Evolutionary conservation across 2,329 filamentous ascomycete species (phyloP).

Genomic region (Epichloe sylvatica): DNA sequence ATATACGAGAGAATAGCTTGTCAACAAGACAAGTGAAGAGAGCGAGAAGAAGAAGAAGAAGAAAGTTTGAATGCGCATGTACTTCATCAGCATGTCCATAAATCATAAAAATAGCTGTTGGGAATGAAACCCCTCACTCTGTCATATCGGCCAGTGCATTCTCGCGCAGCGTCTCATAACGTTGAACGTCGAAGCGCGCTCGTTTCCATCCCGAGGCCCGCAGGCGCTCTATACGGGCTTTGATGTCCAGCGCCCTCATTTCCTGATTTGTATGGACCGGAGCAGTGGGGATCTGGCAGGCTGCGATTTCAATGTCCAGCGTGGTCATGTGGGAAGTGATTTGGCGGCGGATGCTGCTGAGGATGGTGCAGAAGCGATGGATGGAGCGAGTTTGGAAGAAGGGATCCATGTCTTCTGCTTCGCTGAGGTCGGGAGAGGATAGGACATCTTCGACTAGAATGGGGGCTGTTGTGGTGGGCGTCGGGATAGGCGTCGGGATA

Average conservation of each 20-base stretch:
- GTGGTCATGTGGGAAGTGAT: slow-evolving; percentile 33
- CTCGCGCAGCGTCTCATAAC: slow-evolving; percentile 40
- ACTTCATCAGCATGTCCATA: too few relatives aligned
- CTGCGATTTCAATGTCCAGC: slow-evolving; percentile 27
- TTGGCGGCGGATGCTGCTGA: slow-evolving; percentile 34
- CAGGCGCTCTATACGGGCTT: slow-evolving; percentile 39
- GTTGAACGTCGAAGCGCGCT: slow-evolving; percentile 37
- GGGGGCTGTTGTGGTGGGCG: background rate
- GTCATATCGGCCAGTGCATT: slow-evolving; percentile 36
- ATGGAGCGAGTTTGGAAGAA: slow-evolving; percentile 30
- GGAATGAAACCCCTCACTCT: background rate
- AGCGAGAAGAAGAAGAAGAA: background rate
- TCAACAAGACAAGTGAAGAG: background rate
- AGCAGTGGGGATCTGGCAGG: slow-evolving; percentile 12
- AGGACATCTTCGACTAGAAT: background rate
- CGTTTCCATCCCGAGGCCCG: slow-evolving; percentile 41
- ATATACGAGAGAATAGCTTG: too few relatives aligned
- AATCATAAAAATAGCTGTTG: background rate
- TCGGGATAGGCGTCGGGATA: background rate
- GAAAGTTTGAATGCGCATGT: background rate
- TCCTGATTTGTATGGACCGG: slow-evolving; percentile 19
- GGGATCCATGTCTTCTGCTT: slow-evolving; percentile 13
- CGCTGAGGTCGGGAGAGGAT: slow-evolving; percentile 5
- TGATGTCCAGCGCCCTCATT: slow-evolving; percentile 27
- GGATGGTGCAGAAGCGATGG: slow-evolving; percentile 35